These are phyloP conservation scores for Powellomyces hirtus DNA, from an alignment of 192 early-diverging fungal genomes.

Conservation along the genomic window DNA sequence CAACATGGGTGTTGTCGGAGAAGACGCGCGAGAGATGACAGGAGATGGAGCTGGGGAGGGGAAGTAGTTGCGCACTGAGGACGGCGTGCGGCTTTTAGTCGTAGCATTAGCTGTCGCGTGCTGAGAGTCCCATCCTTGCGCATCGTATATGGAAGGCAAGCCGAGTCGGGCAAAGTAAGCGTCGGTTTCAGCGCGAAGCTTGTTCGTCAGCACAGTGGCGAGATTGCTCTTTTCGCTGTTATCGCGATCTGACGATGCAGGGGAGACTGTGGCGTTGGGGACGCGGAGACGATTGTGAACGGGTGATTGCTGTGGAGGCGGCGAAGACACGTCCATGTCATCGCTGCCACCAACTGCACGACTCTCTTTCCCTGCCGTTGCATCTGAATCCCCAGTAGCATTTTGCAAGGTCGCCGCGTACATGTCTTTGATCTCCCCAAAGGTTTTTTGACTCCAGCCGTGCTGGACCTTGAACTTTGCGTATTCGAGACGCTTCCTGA, in stretches of 20 bases:
- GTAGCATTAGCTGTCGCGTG: not conserved
- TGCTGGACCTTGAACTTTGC: constrained; percentile 22
- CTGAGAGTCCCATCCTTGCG: not conserved
- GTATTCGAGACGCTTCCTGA: constrained; percentile 19
- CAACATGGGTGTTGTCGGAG: not conserved
- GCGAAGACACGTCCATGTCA: not conserved
- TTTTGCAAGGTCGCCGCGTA: not conserved
- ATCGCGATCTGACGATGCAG: not conserved
- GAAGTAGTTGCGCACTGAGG: constrained; percentile 2
- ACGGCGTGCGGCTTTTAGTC: not conserved
- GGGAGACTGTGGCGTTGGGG: not conserved
- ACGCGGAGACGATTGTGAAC: too few relatives aligned
- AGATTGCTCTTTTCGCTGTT: not conserved
- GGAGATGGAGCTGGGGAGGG: constrained; percentile 18
- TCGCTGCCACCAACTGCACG: too few relatives aligned
- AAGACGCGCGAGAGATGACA: constrained; percentile 5
- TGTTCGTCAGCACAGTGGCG: not conserved
- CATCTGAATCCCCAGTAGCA: not conserved
- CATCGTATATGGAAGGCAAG: not conserved
- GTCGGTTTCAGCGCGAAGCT: constrained; percentile 9
- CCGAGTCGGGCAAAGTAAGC: constrained; percentile 14
- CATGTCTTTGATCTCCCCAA: constrained; percentile 7
- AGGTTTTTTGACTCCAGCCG: constrained; percentile 16
- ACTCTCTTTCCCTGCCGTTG: not conserved
- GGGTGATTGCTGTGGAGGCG: not conserved